These are phyloP conservation scores for Zopfia rhizophila DNA, from an alignment of 2,329 filamentous ascomycete species.

Conservation along the genomic window DNA sequence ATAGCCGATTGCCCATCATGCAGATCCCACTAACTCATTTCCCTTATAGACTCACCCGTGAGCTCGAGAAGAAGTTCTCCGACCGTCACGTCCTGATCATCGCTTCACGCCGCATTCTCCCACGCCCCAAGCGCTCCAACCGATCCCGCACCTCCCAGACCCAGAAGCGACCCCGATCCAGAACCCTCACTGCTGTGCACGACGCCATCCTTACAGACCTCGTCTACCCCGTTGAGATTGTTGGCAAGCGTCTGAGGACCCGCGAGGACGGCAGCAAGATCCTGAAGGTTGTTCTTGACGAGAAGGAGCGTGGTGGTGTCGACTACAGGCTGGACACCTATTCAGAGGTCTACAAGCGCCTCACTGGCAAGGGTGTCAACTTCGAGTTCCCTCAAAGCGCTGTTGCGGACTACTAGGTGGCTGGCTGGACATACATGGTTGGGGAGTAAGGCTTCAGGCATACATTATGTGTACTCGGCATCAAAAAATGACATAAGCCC, in stretches of 20 bases:
- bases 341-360: constrained; percentile 98
- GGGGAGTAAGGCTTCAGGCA: constrained; percentile 50
- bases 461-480: constrained; percentile 52
- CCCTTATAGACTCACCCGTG: constrained; percentile 95
- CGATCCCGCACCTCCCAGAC: constrained; percentile 95
- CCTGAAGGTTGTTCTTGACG: constrained; percentile 98
- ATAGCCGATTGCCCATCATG: constrained; percentile 13
- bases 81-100: constrained; percentile 99
- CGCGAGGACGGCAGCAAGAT: constrained; percentile 99
- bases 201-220: constrained; percentile 98
- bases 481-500: constrained; percentile 51
- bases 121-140: constrained; percentile 97
- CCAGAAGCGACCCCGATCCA: constrained; percentile 98
- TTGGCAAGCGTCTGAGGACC: constrained; percentile 98
- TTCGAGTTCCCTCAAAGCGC: constrained; percentile 97
- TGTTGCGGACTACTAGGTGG: constrained; percentile 80
- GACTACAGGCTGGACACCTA: constrained; percentile 99
- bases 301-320: constrained; percentile 99
- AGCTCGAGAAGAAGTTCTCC: constrained; percentile 99
- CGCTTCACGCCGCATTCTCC: constrained; percentile 97
- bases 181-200: constrained; percentile 98
- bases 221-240: constrained; percentile 99
- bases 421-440: constrained; percentile 42
- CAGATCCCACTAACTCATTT: constrained; percentile 20
- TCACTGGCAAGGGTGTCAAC: constrained; percentile 94